These are phyloP conservation scores for Hippophae gyantsensis DNA, from an alignment of 306 rosid genomes.

Conservation along the genomic window DNA sequence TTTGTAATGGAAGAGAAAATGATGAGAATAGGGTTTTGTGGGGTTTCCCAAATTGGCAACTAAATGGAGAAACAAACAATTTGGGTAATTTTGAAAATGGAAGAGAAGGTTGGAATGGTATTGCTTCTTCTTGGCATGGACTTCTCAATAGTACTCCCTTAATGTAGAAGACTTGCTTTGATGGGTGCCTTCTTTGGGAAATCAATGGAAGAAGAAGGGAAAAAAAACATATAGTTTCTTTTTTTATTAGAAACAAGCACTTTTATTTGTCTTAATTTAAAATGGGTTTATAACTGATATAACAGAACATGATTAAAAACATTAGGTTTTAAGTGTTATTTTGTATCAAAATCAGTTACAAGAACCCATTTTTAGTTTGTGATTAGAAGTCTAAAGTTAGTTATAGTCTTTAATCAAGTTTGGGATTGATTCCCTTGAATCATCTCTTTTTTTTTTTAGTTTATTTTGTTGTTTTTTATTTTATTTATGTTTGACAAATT, in stretches of 20 bases:
- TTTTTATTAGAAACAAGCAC: background rate
- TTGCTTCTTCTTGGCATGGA: constrained; percentile 75
- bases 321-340: no score
- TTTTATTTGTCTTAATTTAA: no score
- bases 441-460: constrained; percentile 15
- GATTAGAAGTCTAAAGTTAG: no score
- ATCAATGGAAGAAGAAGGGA: no score
- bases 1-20: constrained; percentile 35
- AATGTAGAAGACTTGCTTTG: constrained; percentile 31
- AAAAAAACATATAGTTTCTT: no score
- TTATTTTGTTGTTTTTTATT: constrained; percentile 10
- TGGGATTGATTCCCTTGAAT: constrained; percentile 21
- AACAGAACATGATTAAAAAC: no score
- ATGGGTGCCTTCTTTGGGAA: background rate
- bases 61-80: constrained; percentile 29
- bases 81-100: constrained; percentile 50
- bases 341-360: no score
- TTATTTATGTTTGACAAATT: constrained; percentile 9
- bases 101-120: constrained; percentile 68
- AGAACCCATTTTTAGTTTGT: no score
- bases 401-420: no score
- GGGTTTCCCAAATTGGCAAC: constrained; percentile 86
- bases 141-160: constrained; percentile 76
- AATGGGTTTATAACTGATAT: no score
- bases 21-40: constrained; percentile 52